Percentiles rank a stretch among this genome's conserved stretches.
phyloP scores from a whole-genome alignment of 108 stramenopile species.

The Halocafeteria seosinensis region DNA sequence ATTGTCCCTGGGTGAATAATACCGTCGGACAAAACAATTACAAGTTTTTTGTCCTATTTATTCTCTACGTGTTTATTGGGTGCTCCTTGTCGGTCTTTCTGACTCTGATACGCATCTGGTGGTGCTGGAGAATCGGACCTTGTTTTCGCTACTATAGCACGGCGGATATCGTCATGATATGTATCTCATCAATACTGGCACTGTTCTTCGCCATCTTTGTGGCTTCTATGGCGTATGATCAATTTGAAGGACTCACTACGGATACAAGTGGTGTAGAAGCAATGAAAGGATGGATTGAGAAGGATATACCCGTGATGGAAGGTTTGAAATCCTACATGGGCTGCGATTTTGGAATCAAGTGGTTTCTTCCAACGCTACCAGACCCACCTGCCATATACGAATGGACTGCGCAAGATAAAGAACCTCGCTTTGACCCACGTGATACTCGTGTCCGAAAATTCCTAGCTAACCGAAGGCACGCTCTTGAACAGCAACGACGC shows the following conservation, averaged over 20 bases:
- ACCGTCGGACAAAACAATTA: slow-evolving; percentile 96
- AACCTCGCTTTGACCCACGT: not conserved
- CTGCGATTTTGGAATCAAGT: not conserved
- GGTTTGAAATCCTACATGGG: not conserved
- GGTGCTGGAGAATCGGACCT: slow-evolving; percentile 4
- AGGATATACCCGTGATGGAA: not conserved
- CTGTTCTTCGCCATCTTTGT: slow-evolving; percentile 4
- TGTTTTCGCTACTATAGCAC: not conserved
- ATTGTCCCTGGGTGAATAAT: slow-evolving; percentile 96
- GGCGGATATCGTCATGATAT: not conserved
- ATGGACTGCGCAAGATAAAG: not conserved
- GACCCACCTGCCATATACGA: not conserved
- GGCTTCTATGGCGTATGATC: not conserved
- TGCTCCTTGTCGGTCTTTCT: slow-evolving; percentile 47
- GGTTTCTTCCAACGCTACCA: not conserved
- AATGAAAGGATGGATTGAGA: not conserved
- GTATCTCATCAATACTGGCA: not conserved
- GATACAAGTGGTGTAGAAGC: slow-evolving; percentile 5
- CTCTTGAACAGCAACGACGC: no score
- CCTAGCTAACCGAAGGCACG: no score
- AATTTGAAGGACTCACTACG: not conserved
- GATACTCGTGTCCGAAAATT: not conserved
- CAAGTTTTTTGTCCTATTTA: slow-evolving; percentile 94
- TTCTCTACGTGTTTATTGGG: slow-evolving; percentile 72
- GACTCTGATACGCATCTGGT: slow-evolving; percentile 38